Base-by-base conservation (phyloP, 768 basidiomycete genomes). In the Boletus reticuloceps region DNA sequence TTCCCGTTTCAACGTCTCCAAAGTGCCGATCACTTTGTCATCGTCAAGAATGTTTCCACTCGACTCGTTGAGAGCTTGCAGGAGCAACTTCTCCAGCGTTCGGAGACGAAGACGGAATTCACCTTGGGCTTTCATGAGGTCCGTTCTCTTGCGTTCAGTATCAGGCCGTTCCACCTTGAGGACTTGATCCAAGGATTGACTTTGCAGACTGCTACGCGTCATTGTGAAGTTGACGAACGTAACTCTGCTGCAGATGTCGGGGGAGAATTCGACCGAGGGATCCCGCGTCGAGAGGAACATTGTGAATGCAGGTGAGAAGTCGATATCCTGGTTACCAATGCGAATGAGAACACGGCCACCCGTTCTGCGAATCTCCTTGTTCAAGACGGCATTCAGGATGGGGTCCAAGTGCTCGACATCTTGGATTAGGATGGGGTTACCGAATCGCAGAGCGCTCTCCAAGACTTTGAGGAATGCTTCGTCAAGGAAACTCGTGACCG, bases 281-380 rank as follows among this genome's bases (percentile, higher is more conserved):
- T 99, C 95, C 20, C 97, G 79, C 12, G 97, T 99, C 2, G 96
- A 92, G 42, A 99, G 80, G 84, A 99, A 99, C 93, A 99, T 95
- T 6, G 93, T 97, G 79, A 99, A 99, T n/a, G 97, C 88, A 7
- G 97, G 97, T 0, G 97, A 99, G 71, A 98, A 98, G 70, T 99
- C 97, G 70, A 99, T 98, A 62, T 99, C 97, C 75, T 99, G 97
- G 67, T 82, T 98, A 5, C 97, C 96, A 20, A 98, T 78, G 37
- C 97, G 91, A 58, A 99, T 97, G 39, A 98, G 83, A 14, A 98
- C 94, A 71, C 97, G 93, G 41, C 97, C 97, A 41, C 97, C 97
- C 3, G 97, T 97, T 27, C 95, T 83, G 37, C 94, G 82, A 48
- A 98, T 92, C 73, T 99, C 97, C 65, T 86, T 92, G 79, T 99